A percentile compares a stretch with the other conserved stretches of the same genome.
Evolutionary conservation across 805 yeast species (phyloP).

Genomic region (Wilhelminamyces savonicus): DNA sequence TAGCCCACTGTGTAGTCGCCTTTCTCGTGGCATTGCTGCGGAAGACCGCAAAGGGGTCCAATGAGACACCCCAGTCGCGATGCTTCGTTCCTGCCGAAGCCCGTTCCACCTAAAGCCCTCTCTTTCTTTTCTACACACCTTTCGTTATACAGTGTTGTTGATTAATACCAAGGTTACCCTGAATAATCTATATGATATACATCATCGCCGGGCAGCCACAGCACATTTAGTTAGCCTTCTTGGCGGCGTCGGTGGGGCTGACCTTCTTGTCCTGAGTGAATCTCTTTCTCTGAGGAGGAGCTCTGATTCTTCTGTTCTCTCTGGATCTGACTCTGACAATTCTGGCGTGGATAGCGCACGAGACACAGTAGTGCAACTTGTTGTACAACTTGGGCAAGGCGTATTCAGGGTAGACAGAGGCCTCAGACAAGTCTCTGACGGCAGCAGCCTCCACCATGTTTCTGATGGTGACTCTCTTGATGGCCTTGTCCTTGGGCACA

Average conservation of each 20-base stretch:
- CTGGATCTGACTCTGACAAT: slow-evolving; percentile 99
- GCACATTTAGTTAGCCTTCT: slow-evolving; percentile 60
- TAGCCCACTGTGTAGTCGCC: too few relatives aligned
- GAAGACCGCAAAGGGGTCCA: too few relatives aligned
- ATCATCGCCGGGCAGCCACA: too few relatives aligned
- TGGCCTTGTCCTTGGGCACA: slow-evolving; percentile 99
- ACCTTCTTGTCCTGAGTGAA: slow-evolving; percentile 95
- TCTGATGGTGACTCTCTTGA: slow-evolving; percentile 99
- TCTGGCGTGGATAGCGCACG: slow-evolving; percentile 99
- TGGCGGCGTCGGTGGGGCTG: slow-evolving; percentile 96
- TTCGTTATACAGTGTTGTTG: too few relatives aligned
- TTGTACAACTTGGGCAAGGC: slow-evolving; percentile 99
- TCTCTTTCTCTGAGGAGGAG: slow-evolving; percentile 99
- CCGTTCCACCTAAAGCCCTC: too few relatives aligned
- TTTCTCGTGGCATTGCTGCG: too few relatives aligned
- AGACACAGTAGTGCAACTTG: slow-evolving; percentile 99
- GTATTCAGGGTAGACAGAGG: slow-evolving; percentile 98
- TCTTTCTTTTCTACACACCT: too few relatives aligned
- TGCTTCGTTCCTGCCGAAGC: too few relatives aligned
- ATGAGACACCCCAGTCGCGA: too few relatives aligned
- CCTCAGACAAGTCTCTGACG: slow-evolving; percentile 99
- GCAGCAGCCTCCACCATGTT: slow-evolving; percentile 99
- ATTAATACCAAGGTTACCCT: too few relatives aligned
- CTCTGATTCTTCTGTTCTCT: slow-evolving; percentile 96
- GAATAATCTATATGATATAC: too few relatives aligned